Evolutionary conservation across 2,329 filamentous ascomycete species (phyloP).

Genomic region (Curvularia sp.): DNA sequence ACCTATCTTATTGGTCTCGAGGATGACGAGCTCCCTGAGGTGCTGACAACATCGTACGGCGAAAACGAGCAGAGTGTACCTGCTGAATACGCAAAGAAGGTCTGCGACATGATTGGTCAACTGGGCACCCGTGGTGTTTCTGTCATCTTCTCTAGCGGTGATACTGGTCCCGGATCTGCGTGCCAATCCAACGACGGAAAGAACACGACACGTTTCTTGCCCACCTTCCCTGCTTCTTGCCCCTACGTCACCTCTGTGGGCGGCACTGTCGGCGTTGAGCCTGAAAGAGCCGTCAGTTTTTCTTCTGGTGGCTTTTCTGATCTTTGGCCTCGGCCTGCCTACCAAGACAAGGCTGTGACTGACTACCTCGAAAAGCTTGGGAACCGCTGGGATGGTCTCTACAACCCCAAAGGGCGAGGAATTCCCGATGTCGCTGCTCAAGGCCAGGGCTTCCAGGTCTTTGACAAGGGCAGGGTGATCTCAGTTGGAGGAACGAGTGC

Average conservation of each 20-base stretch:
- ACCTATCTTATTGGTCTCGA: conserved; percentile 44
- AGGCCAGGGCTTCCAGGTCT: conserved; percentile 44
- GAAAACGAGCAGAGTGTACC: conserved; percentile 53
- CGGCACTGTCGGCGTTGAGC: conserved; percentile 51
- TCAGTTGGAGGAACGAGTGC: conserved; percentile 51
- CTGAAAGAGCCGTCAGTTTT: conserved; percentile 52
- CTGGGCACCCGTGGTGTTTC: conserved; percentile 52
- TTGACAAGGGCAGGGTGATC: conserved; percentile 44
- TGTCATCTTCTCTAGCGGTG: conserved; percentile 51
- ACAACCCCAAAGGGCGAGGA: conserved; percentile 54
- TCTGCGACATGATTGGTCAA: conserved; percentile 52
- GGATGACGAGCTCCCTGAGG: conserved; percentile 48
- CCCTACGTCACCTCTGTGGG: conserved; percentile 59
- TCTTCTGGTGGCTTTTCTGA: conserved; percentile 58
- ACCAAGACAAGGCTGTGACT: conserved; percentile 53
- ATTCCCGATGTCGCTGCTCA: conserved; percentile 57
- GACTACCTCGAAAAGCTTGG: conserved; percentile 53
- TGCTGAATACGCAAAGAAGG: conserved; percentile 46
- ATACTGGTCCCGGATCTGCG: conserved; percentile 51
- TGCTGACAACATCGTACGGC: conserved; percentile 51
- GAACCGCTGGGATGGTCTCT: conserved; percentile 50
- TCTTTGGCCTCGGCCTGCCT: conserved; percentile 52
- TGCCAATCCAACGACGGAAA: conserved; percentile 58
- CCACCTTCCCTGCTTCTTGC: conserved; percentile 57
- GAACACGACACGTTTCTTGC: conserved; percentile 54